A percentile compares a stretch with the other conserved stretches of the same genome.
Conservation (phyloP, 164 flowering plant genomes). For the Chimonanthus praecox region DNA sequence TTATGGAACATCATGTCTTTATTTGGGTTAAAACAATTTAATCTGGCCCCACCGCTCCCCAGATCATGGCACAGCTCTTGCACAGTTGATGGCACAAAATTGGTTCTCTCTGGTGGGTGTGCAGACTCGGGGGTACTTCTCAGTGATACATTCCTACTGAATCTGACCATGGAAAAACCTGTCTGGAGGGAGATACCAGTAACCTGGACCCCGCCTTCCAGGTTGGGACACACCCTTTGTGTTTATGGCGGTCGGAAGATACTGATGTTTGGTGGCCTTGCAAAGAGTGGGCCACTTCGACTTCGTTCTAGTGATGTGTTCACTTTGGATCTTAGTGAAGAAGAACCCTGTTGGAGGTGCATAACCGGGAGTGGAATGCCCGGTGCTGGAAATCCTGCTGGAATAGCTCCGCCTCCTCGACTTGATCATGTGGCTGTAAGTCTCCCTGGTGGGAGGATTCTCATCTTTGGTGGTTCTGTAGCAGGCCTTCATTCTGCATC, state of each 20-base stretch:
- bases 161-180: constrained; percentile 84
- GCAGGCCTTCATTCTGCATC: constrained; percentile 96
- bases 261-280: constrained; percentile 89
- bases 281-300: constrained; percentile 86
- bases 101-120: constrained; percentile 93
- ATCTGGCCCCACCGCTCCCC: constrained; percentile 81
- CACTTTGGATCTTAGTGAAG: constrained; percentile 85
- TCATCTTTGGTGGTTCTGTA: constrained; percentile 93
- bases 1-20: too few relatives aligned
- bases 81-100: constrained; percentile 85
- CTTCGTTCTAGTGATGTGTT: constrained; percentile 86
- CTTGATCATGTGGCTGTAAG: constrained; percentile 93
- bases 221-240: constrained; percentile 80
- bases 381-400: constrained; percentile 85
- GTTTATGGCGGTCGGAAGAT: constrained; percentile 87
- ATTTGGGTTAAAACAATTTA: too few relatives aligned
- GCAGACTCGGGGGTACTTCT: constrained; percentile 93
- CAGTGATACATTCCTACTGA: constrained; percentile 81
- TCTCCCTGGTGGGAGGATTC: constrained; percentile 84
- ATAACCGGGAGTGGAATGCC: constrained; percentile 92
- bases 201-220: constrained; percentile 86
- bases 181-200: constrained; percentile 87
- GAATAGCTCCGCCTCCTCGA: constrained; percentile 84
- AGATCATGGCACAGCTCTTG: constrained; percentile 99
- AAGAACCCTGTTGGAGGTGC: constrained; percentile 85